Evolutionary conservation across 2,329 filamentous ascomycete species (phyloP), one percentile per base, ranked within the genome.

Genomic region (Diaporthe sp.): DNA sequence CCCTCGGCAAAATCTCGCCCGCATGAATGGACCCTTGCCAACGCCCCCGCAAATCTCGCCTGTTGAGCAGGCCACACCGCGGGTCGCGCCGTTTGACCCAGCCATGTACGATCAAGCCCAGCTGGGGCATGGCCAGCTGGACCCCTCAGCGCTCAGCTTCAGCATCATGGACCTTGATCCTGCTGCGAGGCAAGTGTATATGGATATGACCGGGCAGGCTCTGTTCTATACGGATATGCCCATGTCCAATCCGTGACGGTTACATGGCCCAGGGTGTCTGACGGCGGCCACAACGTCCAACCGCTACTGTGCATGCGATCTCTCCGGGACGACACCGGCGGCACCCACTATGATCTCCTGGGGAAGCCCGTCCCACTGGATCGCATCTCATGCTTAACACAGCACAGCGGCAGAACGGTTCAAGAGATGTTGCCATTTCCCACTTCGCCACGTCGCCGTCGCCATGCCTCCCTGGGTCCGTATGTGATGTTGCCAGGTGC

Each of bases 221-320:
- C 66, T 74, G 15, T 74, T 74, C 35, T 74, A 61, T 17, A 52
- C 72, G 33, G 66, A 55, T 30, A 71, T 72, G 58, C 57, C 71
- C 30, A 67, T 67, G 64, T 50, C 64, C 52, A 67, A 67, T 67
- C 64, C 64, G 45, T 67, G 64, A 67, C 64, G 47, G 30, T 67
- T 52, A 13, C 64, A 67, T 28, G 25, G 13, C 47, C 64, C 64
- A 28, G 33, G 64, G 45, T 50, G 30, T 67, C 64, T 38, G 64
- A 15, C 19, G 28, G 45, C 64, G 45, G 64, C 64, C 30, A 17
- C 64, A 38, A 67, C 25, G 13, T 67, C 45, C 30, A 25, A 50
- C 47, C n/a, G 33, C 45, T 50, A 67, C n/a, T 25, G 30, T 13
- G 33, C 33, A 35, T 28, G 22, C 42, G 61, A 52, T 67, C 47